These are phyloP conservation scores for Phaeosphaeria sp. DNA, from an alignment of 2,329 filamentous ascomycete species.

Conservation along the genomic window DNA sequence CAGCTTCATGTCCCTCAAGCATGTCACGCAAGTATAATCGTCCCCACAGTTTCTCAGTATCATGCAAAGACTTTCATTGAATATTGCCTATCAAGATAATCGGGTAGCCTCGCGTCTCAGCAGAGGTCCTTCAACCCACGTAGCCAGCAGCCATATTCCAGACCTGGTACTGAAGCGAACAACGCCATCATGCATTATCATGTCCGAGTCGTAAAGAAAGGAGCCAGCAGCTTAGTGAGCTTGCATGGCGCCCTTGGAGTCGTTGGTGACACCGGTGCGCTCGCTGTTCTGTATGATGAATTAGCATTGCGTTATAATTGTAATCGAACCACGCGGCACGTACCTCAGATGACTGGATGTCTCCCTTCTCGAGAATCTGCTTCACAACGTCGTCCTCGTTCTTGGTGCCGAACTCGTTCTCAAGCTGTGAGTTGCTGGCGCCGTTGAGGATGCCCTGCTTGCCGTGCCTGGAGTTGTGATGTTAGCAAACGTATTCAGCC, in stretches of 20 bases:
- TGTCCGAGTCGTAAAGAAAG: constrained; percentile 21
- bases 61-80: constrained; percentile 16
- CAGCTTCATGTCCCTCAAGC: not conserved
- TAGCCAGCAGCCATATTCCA: constrained; percentile 8
- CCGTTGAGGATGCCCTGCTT: constrained; percentile 78
- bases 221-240: constrained; percentile 32
- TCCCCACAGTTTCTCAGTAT: not conserved
- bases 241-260: constrained; percentile 45
- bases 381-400: constrained; percentile 81
- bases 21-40: not conserved
- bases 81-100: constrained; percentile 17
- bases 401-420: constrained; percentile 85
- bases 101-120: constrained; percentile 25
- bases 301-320: constrained; percentile 11
- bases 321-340: constrained; percentile 1
- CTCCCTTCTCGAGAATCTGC: constrained; percentile 80
- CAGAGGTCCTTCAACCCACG: constrained; percentile 22
- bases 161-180: constrained; percentile 13
- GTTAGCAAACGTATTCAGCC: constrained; percentile 8
- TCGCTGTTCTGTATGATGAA: constrained; percentile 42
- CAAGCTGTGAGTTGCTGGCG: constrained; percentile 76
- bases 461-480: constrained; percentile 69
- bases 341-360: constrained; percentile 43
- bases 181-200: constrained; percentile 20
- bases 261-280: constrained; percentile 53